Conservation (phyloP, 768 basidiomycete species). For the Serendipita vermifera region DNA sequence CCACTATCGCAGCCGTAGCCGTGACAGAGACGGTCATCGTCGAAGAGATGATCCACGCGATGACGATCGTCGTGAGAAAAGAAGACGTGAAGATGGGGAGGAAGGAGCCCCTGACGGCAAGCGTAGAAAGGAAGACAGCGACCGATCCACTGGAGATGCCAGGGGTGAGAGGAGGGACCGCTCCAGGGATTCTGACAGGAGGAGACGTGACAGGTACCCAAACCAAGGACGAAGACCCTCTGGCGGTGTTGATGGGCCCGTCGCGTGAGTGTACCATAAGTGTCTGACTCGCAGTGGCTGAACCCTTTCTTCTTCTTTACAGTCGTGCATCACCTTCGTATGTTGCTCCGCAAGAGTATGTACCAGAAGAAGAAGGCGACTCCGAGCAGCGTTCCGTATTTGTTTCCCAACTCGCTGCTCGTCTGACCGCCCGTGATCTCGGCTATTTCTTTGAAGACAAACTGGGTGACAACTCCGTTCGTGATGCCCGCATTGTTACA, state of each 20-base stretch:
- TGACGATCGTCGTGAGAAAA: constrained; percentile 14
- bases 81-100: constrained; percentile 3
- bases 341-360: constrained; percentile 52
- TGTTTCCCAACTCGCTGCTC: constrained; percentile 94
- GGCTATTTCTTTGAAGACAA: constrained; percentile 99
- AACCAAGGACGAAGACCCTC: constrained; percentile 18
- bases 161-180: constrained; percentile 34
- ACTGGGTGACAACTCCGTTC: constrained; percentile 82
- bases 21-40: constrained; percentile 11
- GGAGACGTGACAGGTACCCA: constrained; percentile 27
- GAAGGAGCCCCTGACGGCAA: constrained; percentile 23
- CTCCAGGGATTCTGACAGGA: constrained; percentile 39
- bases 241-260: constrained; percentile 31
- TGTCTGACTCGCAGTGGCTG: constrained; percentile 23
- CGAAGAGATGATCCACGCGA: constrained; percentile 12
- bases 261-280: too few relatives aligned
- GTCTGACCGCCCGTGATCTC: constrained; percentile 91
- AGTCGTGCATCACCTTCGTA: constrained; percentile 65
- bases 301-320: constrained; percentile 27
- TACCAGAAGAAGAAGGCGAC: constrained; percentile 89
- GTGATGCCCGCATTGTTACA: constrained; percentile 93
- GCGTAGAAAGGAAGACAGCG: constrained; percentile 37
- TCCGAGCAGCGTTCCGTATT: constrained; percentile 98
- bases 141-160: constrained; percentile 33
- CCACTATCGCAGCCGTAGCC: constrained; percentile 35